Conservation (phyloP, 768 basidiomycete species). For the Collybiopsis luxurians region DNA sequence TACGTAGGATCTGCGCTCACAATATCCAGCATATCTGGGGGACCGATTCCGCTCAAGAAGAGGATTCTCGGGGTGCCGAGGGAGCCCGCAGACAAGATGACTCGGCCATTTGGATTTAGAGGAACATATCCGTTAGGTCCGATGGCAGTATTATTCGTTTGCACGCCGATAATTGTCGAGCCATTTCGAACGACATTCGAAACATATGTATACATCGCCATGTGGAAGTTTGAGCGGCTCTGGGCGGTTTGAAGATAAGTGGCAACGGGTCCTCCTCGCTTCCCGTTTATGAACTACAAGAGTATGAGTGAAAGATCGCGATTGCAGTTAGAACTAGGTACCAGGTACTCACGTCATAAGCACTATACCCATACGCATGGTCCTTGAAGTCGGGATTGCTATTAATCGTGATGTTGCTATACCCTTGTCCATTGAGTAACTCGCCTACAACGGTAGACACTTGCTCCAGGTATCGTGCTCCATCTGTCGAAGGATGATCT, state of each 20-base stretch:
- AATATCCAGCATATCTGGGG: conserved; percentile 51
- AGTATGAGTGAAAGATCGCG: neutral
- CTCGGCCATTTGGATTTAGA: conserved; percentile 53
- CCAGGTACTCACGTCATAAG: conserved; percentile 31
- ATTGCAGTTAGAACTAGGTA: neutral
- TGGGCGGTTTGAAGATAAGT: conserved; percentile 60
- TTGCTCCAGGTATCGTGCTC: conserved; percentile 55
- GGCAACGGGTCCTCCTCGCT: conserved; percentile 54
- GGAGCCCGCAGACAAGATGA: conserved; percentile 56
- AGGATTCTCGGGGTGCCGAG: conserved; percentile 56
- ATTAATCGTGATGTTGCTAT: conserved; percentile 53
- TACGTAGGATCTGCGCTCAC: conserved; percentile 46
- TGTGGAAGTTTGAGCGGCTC: conserved; percentile 48
- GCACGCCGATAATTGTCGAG: conserved; percentile 52
- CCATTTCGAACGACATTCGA: conserved; percentile 56
- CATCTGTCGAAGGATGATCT: conserved; percentile 58
- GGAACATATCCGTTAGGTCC: conserved; percentile 56
- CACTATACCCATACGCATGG: conserved; percentile 56
- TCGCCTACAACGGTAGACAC: conserved; percentile 39
- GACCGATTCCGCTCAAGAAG: conserved; percentile 62
- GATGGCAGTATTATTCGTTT: conserved; percentile 56
- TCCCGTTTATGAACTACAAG: conserved; percentile 40
- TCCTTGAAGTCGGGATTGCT: conserved; percentile 54
- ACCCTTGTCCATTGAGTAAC: conserved; percentile 48
- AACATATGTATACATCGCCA: conserved; percentile 47